phyloP scores from a whole-genome alignment of 768 basidiomycete genomes.

The Pleurotus cornucopiae region DNA sequence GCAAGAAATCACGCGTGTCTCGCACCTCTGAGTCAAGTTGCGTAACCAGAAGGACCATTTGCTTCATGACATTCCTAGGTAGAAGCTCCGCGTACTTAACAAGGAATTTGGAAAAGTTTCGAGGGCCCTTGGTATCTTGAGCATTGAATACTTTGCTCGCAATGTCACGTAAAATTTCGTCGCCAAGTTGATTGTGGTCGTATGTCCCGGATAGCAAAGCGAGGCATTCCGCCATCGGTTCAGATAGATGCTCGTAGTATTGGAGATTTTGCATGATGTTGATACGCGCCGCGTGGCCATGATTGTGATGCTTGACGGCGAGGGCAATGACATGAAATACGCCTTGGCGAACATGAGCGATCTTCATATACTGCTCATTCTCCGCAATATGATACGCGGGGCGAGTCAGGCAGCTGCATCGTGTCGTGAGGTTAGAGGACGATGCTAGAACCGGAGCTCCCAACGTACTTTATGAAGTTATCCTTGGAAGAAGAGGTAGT shows the following conservation, averaged over 20 bases:
- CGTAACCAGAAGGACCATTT: slow-evolving; percentile 76
- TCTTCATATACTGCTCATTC: slow-evolving; percentile 86
- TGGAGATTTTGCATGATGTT: slow-evolving; percentile 89
- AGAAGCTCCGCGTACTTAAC: slow-evolving; percentile 74
- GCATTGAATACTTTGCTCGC: slow-evolving; percentile 71
- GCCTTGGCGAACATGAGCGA: slow-evolving; percentile 59
- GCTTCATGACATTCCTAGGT: slow-evolving; percentile 81
- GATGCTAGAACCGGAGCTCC: slow-evolving; percentile 3
- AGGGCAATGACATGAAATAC: slow-evolving; percentile 87
- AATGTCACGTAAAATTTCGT: slow-evolving; percentile 89
- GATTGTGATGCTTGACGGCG: slow-evolving; percentile 88
- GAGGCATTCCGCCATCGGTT: slow-evolving; percentile 91
- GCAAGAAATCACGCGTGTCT: background rate
- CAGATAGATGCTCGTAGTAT: slow-evolving; percentile 91
- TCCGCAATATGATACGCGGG: slow-evolving; percentile 87
- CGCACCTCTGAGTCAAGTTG: slow-evolving; percentile 91
- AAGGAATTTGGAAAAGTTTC: slow-evolving; percentile 82
- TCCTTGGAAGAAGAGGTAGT: slow-evolving; percentile 83
- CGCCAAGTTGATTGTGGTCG: slow-evolving; percentile 84
- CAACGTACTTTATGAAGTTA: slow-evolving; percentile 73
- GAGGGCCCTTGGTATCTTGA: slow-evolving; percentile 83
- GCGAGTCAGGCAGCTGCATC: slow-evolving; percentile 75
- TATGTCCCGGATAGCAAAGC: slow-evolving; percentile 77
- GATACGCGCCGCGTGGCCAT: slow-evolving; percentile 80
- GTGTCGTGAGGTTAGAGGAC: background rate